Conservation (phyloP, 2,329 filamentous ascomycete genomes). For the Dissoconium aciculare region DNA sequence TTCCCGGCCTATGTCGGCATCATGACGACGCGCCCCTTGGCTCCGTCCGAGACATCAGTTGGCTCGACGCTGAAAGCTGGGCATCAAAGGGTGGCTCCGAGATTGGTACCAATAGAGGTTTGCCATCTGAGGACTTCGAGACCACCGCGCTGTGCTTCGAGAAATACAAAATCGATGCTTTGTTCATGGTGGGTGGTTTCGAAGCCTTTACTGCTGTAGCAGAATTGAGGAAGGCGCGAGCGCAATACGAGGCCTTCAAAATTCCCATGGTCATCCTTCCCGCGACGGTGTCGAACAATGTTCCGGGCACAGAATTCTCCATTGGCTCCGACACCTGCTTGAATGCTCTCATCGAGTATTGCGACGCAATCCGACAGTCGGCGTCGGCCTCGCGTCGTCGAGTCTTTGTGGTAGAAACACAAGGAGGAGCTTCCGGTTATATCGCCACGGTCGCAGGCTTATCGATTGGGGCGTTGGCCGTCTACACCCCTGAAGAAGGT, state of each 20-base stretch:
- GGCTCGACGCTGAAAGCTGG: constrained; percentile 92
- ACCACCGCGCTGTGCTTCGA: constrained; percentile 70
- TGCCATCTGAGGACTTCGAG: constrained; percentile 77
- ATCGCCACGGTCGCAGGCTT: constrained; percentile 82
- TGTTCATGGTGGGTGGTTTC: constrained; percentile 83
- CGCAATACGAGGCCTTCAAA: constrained; percentile 67
- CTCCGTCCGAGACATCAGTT: constrained; percentile 71
- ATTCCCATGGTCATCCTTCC: constrained; percentile 86
- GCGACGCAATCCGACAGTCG: constrained; percentile 94
- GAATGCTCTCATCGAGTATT: constrained; percentile 88
- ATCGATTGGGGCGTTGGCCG: constrained; percentile 77
- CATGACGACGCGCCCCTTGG: constrained; percentile 69
- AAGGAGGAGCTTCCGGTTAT: constrained; percentile 88
- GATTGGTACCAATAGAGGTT: constrained; percentile 90
- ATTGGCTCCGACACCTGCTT: constrained; percentile 92
- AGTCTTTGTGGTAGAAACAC: constrained; percentile 95
- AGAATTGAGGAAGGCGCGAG: constrained; percentile 67
- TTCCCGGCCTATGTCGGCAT: constrained; percentile 83
- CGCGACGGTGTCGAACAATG: constrained; percentile 98
- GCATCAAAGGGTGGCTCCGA: constrained; percentile 93
- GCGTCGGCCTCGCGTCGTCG: constrained; percentile 83
- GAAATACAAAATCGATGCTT: constrained; percentile 73
- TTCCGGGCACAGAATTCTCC: constrained; percentile 93
- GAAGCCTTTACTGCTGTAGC: constrained; percentile 89
- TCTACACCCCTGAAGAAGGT: constrained; percentile 95